A percentile compares a stretch with the other conserved stretches of the same genome.
phyloP scores from a whole-genome alignment of 805 yeast species.

The Metschnikowia cerradonensis region DNA sequence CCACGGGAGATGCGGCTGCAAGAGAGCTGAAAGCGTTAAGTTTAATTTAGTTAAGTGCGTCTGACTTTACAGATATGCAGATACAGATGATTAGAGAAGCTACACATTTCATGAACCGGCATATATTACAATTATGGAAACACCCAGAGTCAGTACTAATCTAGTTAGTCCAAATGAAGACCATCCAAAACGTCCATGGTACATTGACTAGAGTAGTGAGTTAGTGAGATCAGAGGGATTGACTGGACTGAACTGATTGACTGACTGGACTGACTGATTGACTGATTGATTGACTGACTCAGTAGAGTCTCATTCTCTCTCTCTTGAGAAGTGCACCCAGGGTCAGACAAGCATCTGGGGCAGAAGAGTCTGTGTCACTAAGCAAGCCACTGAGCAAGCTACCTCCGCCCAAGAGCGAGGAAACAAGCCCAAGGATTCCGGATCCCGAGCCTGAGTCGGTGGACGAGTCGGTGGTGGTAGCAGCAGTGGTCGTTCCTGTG shows the following conservation, averaged over 20 bases:
- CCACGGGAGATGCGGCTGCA: slow-evolving; percentile 11
- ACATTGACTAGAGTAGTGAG: no score
- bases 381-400: slow-evolving; percentile 11
- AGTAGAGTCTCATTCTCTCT: slow-evolving; percentile 11
- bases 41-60: no score
- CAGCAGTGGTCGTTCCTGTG: background rate
- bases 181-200: background rate
- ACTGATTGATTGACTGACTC: background rate
- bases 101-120: no score
- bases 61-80: no score
- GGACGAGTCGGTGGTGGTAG: background rate
- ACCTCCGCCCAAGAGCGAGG: slow-evolving; percentile 2
- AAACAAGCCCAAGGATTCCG: slow-evolving; percentile 3
- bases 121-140: no score
- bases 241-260: no score
- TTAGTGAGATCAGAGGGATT: background rate
- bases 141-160: no score
- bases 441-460: slow-evolving; percentile 1
- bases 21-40: slow-evolving; percentile 4
- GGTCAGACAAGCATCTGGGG: slow-evolving; percentile 11
- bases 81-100: no score
- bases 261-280: no score
- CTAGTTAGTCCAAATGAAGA: no score
- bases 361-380: slow-evolving; percentile 12
- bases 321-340: slow-evolving; percentile 3